Percentiles rank a stretch among this genome's conserved stretches.
phyloP scores from a whole-genome alignment of 2,329 filamentous ascomycete species.

The Endocalyx cinctus region DNA sequence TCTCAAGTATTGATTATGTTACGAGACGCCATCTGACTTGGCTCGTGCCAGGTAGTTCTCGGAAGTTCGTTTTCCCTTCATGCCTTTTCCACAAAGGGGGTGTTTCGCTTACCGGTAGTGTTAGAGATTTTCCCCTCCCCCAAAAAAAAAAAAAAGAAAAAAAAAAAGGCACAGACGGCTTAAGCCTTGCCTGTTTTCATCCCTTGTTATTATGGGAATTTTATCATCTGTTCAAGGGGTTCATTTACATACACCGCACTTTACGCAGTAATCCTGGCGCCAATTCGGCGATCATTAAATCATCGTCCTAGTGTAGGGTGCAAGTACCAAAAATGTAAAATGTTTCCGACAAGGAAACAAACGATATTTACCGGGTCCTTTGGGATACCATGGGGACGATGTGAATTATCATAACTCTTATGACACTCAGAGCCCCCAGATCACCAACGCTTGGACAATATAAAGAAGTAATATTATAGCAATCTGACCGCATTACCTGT shows the following conservation, averaged over 20 bases:
- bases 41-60: constrained; percentile 17
- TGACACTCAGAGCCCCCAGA: too few relatives aligned
- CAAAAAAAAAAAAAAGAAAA: too few relatives aligned
- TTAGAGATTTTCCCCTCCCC: constrained; percentile 15
- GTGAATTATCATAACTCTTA: too few relatives aligned
- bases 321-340: too few relatives aligned
- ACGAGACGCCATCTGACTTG: constrained; percentile 13
- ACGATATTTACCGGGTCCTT: constrained; percentile 11
- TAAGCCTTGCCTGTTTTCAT: constrained; percentile 13
- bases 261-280: too few relatives aligned
- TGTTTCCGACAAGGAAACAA: constrained; percentile 1
- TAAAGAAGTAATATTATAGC: too few relatives aligned
- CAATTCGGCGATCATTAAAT: constrained; percentile 1
- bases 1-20: background rate
- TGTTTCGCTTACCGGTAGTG: constrained; percentile 18
- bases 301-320: background rate
- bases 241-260: background rate
- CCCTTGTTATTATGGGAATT: constrained; percentile 14
- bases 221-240: constrained; percentile 2
- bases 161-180: constrained; percentile 7
- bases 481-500: too few relatives aligned
- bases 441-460: too few relatives aligned
- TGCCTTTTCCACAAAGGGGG: constrained; percentile 17
- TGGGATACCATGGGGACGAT: too few relatives aligned
- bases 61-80: constrained; percentile 17